Evolutionary conservation across 108 stramenopile species (phyloP).

Genomic region (Aurantiochytrium sp.): DNA sequence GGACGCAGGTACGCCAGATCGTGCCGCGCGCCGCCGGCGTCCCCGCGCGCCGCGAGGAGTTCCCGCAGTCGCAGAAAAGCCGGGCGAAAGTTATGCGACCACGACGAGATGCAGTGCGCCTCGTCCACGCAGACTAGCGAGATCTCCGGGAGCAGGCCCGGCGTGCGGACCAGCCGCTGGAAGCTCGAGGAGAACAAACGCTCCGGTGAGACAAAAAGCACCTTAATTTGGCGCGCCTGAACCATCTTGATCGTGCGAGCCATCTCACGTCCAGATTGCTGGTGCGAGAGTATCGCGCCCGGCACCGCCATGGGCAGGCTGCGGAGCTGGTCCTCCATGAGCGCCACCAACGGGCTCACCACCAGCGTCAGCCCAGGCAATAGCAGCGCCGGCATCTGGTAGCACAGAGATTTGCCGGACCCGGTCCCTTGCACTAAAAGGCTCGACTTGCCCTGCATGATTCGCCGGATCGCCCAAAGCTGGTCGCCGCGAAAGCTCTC

Average conservation of each 20-base stretch:
- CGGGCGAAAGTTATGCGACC: slow-evolving; percentile 97
- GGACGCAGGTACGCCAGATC: background rate
- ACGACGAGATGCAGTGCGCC: slow-evolving; percentile 79
- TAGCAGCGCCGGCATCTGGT: slow-evolving; percentile 84
- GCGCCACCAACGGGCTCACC: slow-evolving; percentile 86
- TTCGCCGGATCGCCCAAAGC: slow-evolving; percentile 78
- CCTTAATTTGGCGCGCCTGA: slow-evolving; percentile 64
- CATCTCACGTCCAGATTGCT: slow-evolving; percentile 58
- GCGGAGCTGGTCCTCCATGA: slow-evolving; percentile 88
- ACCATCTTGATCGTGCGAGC: slow-evolving; percentile 77
- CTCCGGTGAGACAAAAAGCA: slow-evolving; percentile 88
- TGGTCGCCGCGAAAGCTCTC: slow-evolving; percentile 73
- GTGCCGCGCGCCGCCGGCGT: background rate
- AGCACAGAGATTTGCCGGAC: slow-evolving; percentile 91
- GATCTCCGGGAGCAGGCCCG: slow-evolving; percentile 44
- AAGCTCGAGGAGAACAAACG: slow-evolving; percentile 77
- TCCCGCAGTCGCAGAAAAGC: slow-evolving; percentile 72
- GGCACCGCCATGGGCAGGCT: slow-evolving; percentile 70
- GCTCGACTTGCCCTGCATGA: slow-evolving; percentile 57
- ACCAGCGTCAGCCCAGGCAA: slow-evolving; percentile 83
- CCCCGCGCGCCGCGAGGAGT: slow-evolving; percentile 44
- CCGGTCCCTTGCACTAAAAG: slow-evolving; percentile 95
- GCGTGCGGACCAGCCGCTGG: slow-evolving; percentile 73
- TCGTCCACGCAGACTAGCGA: slow-evolving; percentile 93
- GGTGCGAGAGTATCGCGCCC: slow-evolving; percentile 68